Conservation (phyloP, 139 green algal genomes). For the Eudorina sp. region DNA sequence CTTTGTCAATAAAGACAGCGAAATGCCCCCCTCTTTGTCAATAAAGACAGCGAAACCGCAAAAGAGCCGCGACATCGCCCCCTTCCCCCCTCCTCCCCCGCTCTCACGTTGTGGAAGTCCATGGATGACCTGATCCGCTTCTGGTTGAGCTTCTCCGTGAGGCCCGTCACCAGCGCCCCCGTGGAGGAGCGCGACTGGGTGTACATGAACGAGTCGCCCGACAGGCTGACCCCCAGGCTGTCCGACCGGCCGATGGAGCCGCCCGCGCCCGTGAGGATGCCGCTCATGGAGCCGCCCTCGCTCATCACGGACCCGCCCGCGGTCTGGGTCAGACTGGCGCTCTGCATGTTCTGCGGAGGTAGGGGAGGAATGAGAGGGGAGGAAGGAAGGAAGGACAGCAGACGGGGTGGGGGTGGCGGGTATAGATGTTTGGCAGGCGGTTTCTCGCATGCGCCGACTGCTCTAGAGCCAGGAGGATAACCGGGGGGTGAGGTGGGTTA, state of each 20-base stretch:
- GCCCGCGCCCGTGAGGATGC: slow-evolving; percentile 30
- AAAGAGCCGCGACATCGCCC: background rate
- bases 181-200: slow-evolving; percentile 58
- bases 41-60: too few relatives aligned
- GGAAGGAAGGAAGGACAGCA: background rate
- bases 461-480: too few relatives aligned
- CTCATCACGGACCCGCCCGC: slow-evolving; percentile 16
- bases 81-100: background rate
- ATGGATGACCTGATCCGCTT: slow-evolving; percentile 62
- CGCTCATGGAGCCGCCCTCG: slow-evolving; percentile 49
- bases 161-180: slow-evolving; percentile 65
- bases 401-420: background rate
- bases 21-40: too few relatives aligned
- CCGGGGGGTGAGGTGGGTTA: too few relatives aligned
- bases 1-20: too few relatives aligned
- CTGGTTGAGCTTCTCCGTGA: slow-evolving; percentile 80
- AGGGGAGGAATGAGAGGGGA: background rate
- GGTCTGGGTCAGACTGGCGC: slow-evolving; percentile 42
- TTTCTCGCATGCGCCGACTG: too few relatives aligned
- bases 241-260: slow-evolving; percentile 41
- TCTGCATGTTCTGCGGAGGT: slow-evolving; percentile 24
- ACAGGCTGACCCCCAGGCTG: slow-evolving; percentile 35
- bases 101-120: slow-evolving; percentile 56
- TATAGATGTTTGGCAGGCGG: too few relatives aligned
- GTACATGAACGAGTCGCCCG: slow-evolving; percentile 51